These are phyloP conservation scores for Pelargonium australe DNA, from an alignment of 441 rosid genomes.

Conservation along the genomic window DNA sequence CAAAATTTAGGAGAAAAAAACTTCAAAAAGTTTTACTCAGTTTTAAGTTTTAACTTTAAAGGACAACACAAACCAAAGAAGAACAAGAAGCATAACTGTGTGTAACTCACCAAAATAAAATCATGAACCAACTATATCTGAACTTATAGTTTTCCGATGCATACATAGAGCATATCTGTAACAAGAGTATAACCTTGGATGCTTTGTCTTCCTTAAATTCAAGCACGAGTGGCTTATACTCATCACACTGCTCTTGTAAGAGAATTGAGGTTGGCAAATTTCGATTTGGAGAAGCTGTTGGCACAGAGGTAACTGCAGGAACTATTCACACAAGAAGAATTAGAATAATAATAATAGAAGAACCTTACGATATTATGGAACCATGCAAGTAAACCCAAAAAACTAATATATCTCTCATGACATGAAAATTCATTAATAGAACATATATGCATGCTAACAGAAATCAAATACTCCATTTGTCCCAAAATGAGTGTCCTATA, in stretches of 20 bases:
- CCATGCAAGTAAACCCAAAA: neutral
- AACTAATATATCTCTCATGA: neutral
- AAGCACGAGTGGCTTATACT: slow-evolving; percentile 36
- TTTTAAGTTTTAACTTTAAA: neutral
- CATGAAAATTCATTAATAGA: neutral
- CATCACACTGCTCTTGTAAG: slow-evolving; percentile 71
- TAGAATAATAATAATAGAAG: slow-evolving; percentile 11
- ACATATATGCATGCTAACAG: neutral
- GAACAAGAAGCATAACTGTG: neutral
- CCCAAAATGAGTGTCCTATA: too few relatives aligned
- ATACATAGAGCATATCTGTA: neutral
- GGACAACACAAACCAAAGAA: neutral
- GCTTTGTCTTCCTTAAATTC: slow-evolving; percentile 43
- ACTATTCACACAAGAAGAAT: slow-evolving; percentile 51
- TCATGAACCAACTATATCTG: neutral
- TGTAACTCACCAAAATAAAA: neutral
- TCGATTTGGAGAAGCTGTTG: slow-evolving; percentile 41
- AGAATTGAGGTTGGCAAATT: slow-evolving; percentile 66
- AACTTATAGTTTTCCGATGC: neutral
- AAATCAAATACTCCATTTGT: too few relatives aligned
- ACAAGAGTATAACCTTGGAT: slow-evolving; percentile 38
- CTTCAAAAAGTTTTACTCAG: neutral
- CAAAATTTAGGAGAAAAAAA: neutral
- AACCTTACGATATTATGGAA: neutral
- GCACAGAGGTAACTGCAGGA: slow-evolving; percentile 39